Conservation (phyloP, 371 early-diverging fungal species). For the Fennellomyces sp. region DNA sequence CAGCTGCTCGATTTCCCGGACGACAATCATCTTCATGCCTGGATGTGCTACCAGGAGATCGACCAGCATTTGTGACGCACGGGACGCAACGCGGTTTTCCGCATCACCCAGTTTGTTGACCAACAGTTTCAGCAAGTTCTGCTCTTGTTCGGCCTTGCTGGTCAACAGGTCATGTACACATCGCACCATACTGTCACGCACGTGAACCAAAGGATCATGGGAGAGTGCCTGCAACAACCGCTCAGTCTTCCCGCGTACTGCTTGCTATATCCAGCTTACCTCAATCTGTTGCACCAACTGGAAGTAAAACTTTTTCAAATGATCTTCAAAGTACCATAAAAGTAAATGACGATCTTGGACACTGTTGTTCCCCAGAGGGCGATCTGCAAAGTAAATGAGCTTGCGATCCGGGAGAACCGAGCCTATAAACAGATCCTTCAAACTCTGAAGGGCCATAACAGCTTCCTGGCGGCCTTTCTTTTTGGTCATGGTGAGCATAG, state of each 20-base stretch:
- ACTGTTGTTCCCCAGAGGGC: conserved; percentile 65
- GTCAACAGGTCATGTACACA: conserved; percentile 78
- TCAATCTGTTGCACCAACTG: conserved; percentile 86
- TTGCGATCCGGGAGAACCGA: conserved; percentile 83
- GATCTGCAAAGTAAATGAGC: conserved; percentile 88
- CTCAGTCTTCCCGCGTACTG: neutral
- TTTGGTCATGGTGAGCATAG: conserved; percentile 82
- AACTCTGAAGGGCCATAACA: conserved; percentile 80
- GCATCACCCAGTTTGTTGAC: conserved; percentile 96
- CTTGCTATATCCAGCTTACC: conserved; percentile 28
- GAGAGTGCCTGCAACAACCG: conserved; percentile 58
- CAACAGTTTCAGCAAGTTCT: conserved; percentile 86
- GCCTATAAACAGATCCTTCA: conserved; percentile 89
- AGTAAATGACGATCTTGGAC: conserved; percentile 76
- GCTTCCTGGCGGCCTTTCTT: conserved; percentile 92
- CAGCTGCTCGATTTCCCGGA: conserved; percentile 85
- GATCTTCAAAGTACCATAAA: conserved; percentile 93
- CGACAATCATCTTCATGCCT: conserved; percentile 87
- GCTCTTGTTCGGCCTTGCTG: conserved; percentile 94
- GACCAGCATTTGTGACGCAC: conserved; percentile 76
- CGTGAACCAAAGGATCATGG: conserved; percentile 84
- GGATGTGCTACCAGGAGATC: conserved; percentile 80
- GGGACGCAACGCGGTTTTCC: conserved; percentile 86
- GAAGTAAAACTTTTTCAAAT: conserved; percentile 87
- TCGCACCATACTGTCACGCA: conserved; percentile 77